Evolutionary conservation across 257 asterid species (phyloP).

Genomic region (Solanum appendiculatum): DNA sequence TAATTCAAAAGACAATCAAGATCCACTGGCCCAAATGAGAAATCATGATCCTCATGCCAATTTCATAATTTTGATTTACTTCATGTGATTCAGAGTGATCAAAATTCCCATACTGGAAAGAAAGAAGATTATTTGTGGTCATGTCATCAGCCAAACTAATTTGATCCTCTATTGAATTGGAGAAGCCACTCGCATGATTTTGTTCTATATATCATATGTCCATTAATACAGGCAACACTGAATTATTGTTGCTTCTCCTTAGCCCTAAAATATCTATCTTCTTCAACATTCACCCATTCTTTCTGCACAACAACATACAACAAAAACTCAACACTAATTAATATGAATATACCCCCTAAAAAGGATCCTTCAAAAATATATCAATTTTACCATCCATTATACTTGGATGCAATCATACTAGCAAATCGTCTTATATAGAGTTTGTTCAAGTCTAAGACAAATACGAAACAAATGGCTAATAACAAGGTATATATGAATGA

Average conservation of each 20-base stretch:
- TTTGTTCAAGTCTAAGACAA: not conserved
- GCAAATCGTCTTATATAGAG: not conserved
- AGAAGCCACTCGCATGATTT: conserved; percentile 47
- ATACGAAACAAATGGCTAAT: no score
- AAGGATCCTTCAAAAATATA: no score
- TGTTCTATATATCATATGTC: conserved; percentile 1
- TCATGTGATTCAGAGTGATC: no score
- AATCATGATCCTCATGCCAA: conserved; percentile 8
- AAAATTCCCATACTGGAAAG: conserved; percentile 15
- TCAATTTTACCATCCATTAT: no score
- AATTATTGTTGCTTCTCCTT: not conserved
- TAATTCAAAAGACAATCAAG: conserved; percentile 37
- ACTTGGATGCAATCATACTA: no score
- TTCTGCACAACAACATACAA: conserved; percentile 26
- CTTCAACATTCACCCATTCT: conserved; percentile 76
- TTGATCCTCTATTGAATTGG: conserved; percentile 32
- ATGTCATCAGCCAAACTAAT: conserved; percentile 8
- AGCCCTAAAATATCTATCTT: conserved; percentile 50
- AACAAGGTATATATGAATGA: no score
- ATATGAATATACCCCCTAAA: no score
- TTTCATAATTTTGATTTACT: no score
- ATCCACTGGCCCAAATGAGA: conserved; percentile 14
- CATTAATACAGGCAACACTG: conserved; percentile 37
- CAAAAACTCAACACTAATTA: not conserved
- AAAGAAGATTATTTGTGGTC: no score